A percentile compares a stretch with the other conserved stretches of the same genome.
Evolutionary conservation across 2,329 filamentous ascomycete species (phyloP).

Genomic region (Fusarium sp.): DNA sequence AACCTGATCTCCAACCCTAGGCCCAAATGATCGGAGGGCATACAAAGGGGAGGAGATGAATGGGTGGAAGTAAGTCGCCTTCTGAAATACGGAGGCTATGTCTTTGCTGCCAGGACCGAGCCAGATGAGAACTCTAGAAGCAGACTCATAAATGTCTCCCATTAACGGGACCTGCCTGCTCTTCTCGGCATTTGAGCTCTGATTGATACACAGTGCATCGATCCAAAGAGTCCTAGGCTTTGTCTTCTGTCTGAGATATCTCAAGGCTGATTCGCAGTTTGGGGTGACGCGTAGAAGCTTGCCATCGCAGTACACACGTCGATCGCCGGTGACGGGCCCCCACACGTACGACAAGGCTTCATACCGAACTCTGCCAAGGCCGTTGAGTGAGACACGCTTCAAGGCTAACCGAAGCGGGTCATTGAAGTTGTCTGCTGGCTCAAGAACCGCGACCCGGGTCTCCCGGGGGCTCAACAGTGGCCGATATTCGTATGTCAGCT

Average conservation of each 20-base stretch:
- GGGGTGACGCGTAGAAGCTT: slow-evolving; percentile 26
- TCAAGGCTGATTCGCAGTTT: slow-evolving; percentile 37
- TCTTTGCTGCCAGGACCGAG: slow-evolving; percentile 36
- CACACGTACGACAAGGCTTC: slow-evolving; percentile 44
- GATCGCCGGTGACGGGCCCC: slow-evolving; percentile 30
- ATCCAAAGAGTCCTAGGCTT: slow-evolving; percentile 41
- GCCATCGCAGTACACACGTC: slow-evolving; percentile 31
- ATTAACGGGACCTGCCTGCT: slow-evolving; percentile 44
- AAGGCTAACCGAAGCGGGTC: slow-evolving; percentile 17
- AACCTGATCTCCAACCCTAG: slow-evolving; percentile 29
- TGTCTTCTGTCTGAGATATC: slow-evolving; percentile 24
- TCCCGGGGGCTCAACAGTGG: slow-evolving; percentile 13
- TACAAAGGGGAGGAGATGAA: slow-evolving; percentile 34
- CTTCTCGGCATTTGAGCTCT: slow-evolving; percentile 36
- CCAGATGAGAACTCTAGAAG: slow-evolving; percentile 44
- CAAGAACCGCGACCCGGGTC: slow-evolving; percentile 25
- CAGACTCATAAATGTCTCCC: slow-evolving; percentile 44
- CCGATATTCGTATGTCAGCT: slow-evolving; percentile 16
- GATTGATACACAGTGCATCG: slow-evolving; percentile 47
- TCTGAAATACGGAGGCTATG: slow-evolving; percentile 22
- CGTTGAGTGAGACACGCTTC: slow-evolving; percentile 26
- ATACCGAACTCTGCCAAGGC: slow-evolving; percentile 14
- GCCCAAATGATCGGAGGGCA: slow-evolving; percentile 26
- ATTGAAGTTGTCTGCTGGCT: slow-evolving; percentile 23
- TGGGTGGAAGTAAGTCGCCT: slow-evolving; percentile 54